Evolutionary conservation across 2,329 filamentous ascomycete genomes (phyloP).

Genomic region (Annulohypoxylon truncatum): DNA sequence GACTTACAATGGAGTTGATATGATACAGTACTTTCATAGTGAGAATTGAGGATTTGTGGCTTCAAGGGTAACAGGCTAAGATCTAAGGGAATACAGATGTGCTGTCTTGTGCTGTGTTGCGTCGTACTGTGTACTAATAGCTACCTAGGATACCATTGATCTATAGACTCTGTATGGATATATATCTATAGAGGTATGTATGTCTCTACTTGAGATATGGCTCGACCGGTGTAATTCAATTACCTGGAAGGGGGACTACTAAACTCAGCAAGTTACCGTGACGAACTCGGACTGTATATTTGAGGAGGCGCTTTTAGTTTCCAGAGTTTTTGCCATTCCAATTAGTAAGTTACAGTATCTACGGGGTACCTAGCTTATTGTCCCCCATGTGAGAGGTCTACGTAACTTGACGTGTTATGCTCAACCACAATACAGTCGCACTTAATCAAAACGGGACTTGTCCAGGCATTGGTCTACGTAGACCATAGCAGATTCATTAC

Average conservation of each 20-base stretch:
- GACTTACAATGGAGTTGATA: not conserved
- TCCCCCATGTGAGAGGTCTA: conserved; percentile 8
- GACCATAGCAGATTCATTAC: not conserved
- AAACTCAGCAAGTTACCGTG: not conserved
- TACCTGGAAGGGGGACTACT: not conserved
- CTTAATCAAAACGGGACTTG: conserved; percentile 5
- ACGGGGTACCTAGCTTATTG: not conserved
- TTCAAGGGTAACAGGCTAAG: conserved; percentile 1
- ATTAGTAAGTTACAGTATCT: not conserved
- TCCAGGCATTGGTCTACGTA: not conserved
- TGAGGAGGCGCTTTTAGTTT: not conserved
- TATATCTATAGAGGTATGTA: not conserved
- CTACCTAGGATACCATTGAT: conserved; percentile 1
- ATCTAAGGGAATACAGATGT: conserved; percentile 30
- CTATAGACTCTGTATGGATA: not conserved
- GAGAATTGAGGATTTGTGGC: not conserved
- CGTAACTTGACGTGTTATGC: conserved; percentile 6
- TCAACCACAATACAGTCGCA: not conserved
- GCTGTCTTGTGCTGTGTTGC: conserved; percentile 34
- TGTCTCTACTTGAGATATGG: not conserved
- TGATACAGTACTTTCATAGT: not conserved
- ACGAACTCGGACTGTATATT: not conserved
- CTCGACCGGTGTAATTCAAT: conserved; percentile 8
- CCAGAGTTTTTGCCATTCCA: not conserved
- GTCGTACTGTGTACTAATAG: conserved; percentile 24